Evolutionary conservation across 192 early-diverging fungal genomes (phyloP), one percentile per base, ranked within the genome.

Genomic region (Podila minutissima): DNA sequence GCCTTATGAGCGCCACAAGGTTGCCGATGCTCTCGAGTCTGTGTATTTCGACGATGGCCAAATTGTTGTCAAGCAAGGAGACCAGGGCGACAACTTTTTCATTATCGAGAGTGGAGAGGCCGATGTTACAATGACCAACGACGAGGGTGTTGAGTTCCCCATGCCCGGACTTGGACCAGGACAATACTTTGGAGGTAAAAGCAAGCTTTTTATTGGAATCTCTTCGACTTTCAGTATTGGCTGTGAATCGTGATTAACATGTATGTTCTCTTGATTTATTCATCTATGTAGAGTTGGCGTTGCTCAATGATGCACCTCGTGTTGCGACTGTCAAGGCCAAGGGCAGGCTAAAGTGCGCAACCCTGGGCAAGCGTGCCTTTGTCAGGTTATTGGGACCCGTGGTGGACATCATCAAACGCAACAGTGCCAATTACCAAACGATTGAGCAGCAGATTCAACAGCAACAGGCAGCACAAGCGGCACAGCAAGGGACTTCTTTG

Each of bases 1-100:
- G 83, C 89, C 95, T 2, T 99, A 99, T 82, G 98, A 99, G 81
- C 91, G 98, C 31, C 97, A 97, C 83, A 99, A 99, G 84, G 98
- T 99, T 82, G 97, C 98, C 19, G 98, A 99, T 86, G 96, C 96
- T 8, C 86, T 99, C 29, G 98, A 99, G 79, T 93, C 94, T n/a
- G 89, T 96, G 19, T 90, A 91, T 22, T 99, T 92, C 86, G 87
- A 91, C 49, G 94, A 97, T 69, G 90, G 89, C 31, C 91, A 97
- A 26, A 83, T 91, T 11, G 93, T 99, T 38, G 93, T 99, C 41
- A 83, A 85, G 68, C 96, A 99, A 85, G 98, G 98, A 10, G 98
- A 98, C 69, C 89, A 91, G 33, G 98, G 98, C 49, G 91, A 97
- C 66, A 91, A 92, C 62, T 99, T 99, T 77, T 99, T 94, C 83